These are phyloP conservation scores for Mycena indigotica DNA, from an alignment of 768 basidiomycete genomes.

Conservation along the genomic window DNA sequence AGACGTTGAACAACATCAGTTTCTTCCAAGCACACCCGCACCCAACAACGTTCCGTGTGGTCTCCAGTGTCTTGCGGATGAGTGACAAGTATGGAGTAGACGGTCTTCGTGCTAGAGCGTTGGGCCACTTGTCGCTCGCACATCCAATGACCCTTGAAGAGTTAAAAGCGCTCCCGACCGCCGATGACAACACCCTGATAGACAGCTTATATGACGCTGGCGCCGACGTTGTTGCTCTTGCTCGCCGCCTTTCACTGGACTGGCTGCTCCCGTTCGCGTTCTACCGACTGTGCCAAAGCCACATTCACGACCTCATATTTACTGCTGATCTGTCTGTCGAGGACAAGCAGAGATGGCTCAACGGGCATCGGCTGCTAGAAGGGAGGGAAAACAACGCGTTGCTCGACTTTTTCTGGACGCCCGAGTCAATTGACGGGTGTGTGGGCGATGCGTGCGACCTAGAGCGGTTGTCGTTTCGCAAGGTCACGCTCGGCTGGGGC, in stretches of 20 bases:
- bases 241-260: neutral
- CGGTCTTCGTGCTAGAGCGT: neutral
- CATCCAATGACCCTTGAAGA: neutral
- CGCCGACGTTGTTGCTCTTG: neutral
- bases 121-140: neutral
- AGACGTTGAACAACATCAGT: neutral
- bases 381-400: neutral
- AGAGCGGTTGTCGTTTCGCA: neutral
- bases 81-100: constrained; percentile 2
- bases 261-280: neutral
- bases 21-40: neutral
- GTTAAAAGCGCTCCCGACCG: neutral
- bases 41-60: neutral
- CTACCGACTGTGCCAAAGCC: neutral
- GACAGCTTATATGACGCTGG: neutral
- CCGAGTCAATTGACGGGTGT: neutral
- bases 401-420: neutral
- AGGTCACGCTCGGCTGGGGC: neutral
- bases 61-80: neutral
- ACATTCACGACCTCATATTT: neutral
- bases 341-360: neutral
- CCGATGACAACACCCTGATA: neutral
- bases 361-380: neutral
- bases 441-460: neutral
- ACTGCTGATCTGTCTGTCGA: neutral